Percentiles rank a stretch among this genome's conserved stretches.
These are phyloP conservation scores for Saksenaea oblongispora DNA, from an alignment of 371 early-diverging fungal species.

Conservation along the genomic window DNA sequence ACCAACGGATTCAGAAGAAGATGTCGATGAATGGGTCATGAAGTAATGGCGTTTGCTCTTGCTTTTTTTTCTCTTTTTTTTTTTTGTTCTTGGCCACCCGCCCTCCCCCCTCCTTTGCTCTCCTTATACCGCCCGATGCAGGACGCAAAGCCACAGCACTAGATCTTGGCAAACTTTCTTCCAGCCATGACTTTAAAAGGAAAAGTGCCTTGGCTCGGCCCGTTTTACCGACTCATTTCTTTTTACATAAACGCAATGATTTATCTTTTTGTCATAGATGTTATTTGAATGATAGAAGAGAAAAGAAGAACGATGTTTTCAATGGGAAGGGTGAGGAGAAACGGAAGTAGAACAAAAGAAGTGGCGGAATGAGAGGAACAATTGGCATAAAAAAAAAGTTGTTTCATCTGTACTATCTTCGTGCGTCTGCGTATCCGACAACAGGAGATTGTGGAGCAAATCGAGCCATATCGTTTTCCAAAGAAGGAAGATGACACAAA, in stretches of 20 bases:
- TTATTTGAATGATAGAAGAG: background rate
- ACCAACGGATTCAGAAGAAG: background rate
- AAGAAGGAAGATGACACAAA: constrained; percentile 29
- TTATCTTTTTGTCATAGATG: background rate
- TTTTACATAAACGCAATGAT: background rate
- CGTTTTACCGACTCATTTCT: background rate
- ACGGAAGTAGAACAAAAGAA: background rate
- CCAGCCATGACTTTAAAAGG: constrained; percentile 4
- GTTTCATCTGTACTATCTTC: constrained; percentile 25
- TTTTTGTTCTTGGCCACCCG: background rate
- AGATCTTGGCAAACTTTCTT: constrained; percentile 4
- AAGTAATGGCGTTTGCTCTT: background rate
- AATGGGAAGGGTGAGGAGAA: background rate
- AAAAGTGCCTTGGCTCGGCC: background rate
- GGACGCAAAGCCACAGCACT: constrained; percentile 1
- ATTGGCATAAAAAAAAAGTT: background rate
- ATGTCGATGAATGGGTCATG: constrained; percentile 3
- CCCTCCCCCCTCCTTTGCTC: background rate
- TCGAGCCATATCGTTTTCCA: constrained; percentile 26
- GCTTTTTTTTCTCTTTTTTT: background rate
- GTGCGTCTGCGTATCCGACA: constrained; percentile 34
- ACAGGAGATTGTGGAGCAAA: constrained; percentile 29
- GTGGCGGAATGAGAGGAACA: constrained; percentile 1
- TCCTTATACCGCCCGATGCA: background rate
- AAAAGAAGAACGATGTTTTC: background rate